phyloP scores from a whole-genome alignment of 257 asterid species.

The Datura wrightii region DNA sequence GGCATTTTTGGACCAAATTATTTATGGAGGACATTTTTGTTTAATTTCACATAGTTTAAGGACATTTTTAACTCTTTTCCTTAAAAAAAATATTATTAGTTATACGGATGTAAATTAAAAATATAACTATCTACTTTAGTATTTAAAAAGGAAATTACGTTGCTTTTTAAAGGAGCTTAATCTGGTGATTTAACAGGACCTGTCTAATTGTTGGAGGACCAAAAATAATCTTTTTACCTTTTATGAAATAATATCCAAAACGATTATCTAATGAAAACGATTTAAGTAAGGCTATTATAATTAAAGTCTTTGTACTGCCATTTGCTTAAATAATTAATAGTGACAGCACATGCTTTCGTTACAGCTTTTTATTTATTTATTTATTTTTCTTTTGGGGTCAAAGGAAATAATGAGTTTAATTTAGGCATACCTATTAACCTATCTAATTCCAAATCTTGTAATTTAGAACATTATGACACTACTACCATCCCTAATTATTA shows the following conservation, averaged over 20 bases:
- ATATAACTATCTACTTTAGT: not conserved
- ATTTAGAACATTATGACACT: not conserved
- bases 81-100: no score
- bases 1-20: no score
- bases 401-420: not conserved
- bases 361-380: not conserved
- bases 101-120: no score
- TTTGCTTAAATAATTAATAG: constrained; percentile 5
- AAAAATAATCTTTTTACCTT: not conserved
- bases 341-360: constrained; percentile 22
- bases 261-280: constrained; percentile 2
- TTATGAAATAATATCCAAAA: constrained; percentile 12
- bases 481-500: not conserved
- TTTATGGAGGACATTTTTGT: no score
- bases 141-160: not conserved
- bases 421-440: not conserved
- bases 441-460: not conserved
- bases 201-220: constrained; percentile 25
- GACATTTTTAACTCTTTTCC: no score
- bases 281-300: not conserved
- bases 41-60: no score
- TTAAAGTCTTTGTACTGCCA: constrained; percentile 17
- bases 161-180: not conserved
- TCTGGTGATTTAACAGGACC: not conserved
- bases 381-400: not conserved